Percentiles rank a stretch among this genome's conserved stretches.
These are phyloP conservation scores for Schizosaccharomyces japonicus DNA, from an alignment of 805 yeast species.

Conservation along the genomic window DNA sequence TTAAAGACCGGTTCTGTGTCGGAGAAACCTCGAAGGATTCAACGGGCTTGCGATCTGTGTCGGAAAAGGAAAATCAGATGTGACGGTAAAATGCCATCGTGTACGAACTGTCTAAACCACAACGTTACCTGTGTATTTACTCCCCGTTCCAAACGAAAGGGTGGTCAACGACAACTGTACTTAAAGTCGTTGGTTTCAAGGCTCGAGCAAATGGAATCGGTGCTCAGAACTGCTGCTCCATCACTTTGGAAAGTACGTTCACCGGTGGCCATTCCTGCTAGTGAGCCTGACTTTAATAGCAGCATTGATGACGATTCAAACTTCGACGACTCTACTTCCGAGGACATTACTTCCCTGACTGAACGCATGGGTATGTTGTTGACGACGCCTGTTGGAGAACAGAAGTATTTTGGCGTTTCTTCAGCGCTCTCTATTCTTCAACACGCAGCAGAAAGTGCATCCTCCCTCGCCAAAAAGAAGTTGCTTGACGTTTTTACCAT, in stretches of 20 bases:
- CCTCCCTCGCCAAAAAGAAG: neutral
- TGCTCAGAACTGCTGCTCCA: constrained; percentile 9
- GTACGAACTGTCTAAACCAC: constrained; percentile 13
- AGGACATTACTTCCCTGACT: neutral
- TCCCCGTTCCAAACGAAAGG: constrained; percentile 12
- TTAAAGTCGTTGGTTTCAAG: constrained; percentile 12
- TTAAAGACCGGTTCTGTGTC: constrained; percentile 1
- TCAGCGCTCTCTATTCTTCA: neutral
- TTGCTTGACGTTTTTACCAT: neutral
- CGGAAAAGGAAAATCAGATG: constrained; percentile 22
- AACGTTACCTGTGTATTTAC: constrained; percentile 12
- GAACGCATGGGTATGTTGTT: neutral
- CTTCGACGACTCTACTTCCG: neutral
- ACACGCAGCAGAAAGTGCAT: neutral
- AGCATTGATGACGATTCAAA: neutral
- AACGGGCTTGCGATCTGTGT: constrained; percentile 27
- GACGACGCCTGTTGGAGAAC: neutral
- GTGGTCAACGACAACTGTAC: constrained; percentile 11
- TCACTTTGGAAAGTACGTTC: constrained; percentile 2
- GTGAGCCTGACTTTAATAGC: neutral
- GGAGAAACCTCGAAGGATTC: constrained; percentile 17
- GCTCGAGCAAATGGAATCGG: constrained; percentile 12
- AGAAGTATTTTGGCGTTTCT: neutral
- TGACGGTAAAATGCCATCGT: constrained; percentile 17
- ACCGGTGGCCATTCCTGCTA: neutral